Evolutionary conservation across 495 filamentous ascomycete genomes (phyloP), one percentile per base, ranked within the genome.

Genomic region (Cryomyces minteri): DNA sequence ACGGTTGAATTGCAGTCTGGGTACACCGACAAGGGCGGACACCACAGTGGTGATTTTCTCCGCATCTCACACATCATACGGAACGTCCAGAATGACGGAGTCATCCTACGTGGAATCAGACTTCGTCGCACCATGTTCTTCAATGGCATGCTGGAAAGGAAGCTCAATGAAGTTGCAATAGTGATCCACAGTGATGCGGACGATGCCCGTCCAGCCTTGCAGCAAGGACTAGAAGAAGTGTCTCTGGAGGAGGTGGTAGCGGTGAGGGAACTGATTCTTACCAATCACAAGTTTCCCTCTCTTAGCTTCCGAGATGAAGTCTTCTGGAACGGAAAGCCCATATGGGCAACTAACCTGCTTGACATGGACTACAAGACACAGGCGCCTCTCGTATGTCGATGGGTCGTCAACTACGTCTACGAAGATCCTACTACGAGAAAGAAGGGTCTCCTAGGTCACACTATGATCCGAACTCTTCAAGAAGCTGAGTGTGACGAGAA

Each of bases 131-230:
- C 44, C 1, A 50, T 54, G 25, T 51, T 51, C 25, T 43, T 52
- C n/a, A 31, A 50, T 7, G 32, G 39, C 5, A 5, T 50, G 7
- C 37, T 48, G 32, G 6, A 31, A 47, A 43, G 42, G 37, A 57
- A 52, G 34, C 40, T 65, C 5, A 80, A 78, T 45, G 76, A 77
- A 48, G 43, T 80, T 1, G 69, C 67, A 31, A 55, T 74, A 47
- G 47, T 80, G 0, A 54, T 71, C 0, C 39, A 44, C 11, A 48
- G 75, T 4, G 60, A 68, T 37, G 53, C 56, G 6, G 61, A 67
- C 32, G 67, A 76, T 47, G 32, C 45, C 0, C 48, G 64, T 7
- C 48, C 58, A 0, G 47, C 51, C 8, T 43, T 62, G 4, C 53
- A 66, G 4, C 70, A 77, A 47, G 58, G 61, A 0, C 57, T 71